Conservation (phyloP, 176 grass and related monocot species). For the Saccharum spontaneum region DNA sequence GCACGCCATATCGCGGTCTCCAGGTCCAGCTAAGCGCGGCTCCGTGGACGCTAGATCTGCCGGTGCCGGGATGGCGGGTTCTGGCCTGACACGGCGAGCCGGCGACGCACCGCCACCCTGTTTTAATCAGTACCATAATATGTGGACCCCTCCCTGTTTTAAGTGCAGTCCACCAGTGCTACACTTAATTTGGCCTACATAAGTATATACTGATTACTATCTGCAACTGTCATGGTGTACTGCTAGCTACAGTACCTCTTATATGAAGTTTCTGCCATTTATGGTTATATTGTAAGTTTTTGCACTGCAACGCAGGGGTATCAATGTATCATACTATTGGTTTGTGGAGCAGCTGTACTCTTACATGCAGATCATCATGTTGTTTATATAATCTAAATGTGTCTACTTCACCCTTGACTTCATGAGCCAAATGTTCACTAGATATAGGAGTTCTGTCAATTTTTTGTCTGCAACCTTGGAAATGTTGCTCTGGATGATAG, state of each 20-base stretch:
- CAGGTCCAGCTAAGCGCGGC: no score
- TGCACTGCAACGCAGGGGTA: background rate
- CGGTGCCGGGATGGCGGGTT: no score
- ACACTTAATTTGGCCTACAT: background rate
- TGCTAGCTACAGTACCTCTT: background rate
- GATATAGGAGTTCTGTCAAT: background rate
- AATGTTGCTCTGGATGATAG: background rate
- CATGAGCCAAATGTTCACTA: background rate
- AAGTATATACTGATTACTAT: background rate
- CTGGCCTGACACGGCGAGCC: no score
- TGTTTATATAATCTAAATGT: background rate
- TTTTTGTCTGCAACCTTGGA: background rate
- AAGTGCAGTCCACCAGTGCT: background rate
- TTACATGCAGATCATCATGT: constrained; percentile 11
- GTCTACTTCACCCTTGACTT: background rate
- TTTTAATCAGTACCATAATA: background rate
- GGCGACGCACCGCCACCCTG: no score
- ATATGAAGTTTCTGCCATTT: background rate
- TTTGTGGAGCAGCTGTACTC: background rate
- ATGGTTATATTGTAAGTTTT: background rate
- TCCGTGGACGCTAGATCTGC: no score
- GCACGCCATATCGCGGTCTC: no score
- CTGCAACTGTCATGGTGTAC: background rate
- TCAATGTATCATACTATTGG: background rate
- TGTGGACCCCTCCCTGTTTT: background rate